Conservation (phyloP, 768 basidiomycete genomes). For the Trametes cingulata region DNA sequence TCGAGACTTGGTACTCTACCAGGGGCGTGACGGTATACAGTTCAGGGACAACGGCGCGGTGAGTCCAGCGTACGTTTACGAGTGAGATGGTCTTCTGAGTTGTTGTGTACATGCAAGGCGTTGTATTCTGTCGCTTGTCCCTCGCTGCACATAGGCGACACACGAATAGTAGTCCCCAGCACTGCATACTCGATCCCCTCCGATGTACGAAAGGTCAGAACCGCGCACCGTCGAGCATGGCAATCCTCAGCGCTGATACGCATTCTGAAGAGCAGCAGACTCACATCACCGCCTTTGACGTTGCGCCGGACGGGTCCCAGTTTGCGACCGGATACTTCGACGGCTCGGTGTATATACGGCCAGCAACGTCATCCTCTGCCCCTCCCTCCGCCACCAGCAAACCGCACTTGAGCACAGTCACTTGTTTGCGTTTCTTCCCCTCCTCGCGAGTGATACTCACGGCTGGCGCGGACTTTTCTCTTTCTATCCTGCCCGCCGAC, state of each 20-base stretch:
- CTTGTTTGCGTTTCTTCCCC: slow-evolving; percentile 64
- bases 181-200: slow-evolving; percentile 52
- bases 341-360: slow-evolving; percentile 55
- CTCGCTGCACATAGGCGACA: slow-evolving; percentile 47
- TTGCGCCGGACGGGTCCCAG: slow-evolving; percentile 58
- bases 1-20: slow-evolving; percentile 48
- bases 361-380: slow-evolving; percentile 30
- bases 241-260: not conserved
- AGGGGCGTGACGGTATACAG: slow-evolving; percentile 48
- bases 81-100: not conserved
- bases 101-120: slow-evolving; percentile 25
- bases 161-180: slow-evolving; percentile 49
- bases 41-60: slow-evolving; percentile 41
- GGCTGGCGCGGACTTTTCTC: slow-evolving; percentile 64
- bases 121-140: slow-evolving; percentile 49
- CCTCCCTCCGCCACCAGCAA: slow-evolving; percentile 34
- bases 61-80: slow-evolving; percentile 20
- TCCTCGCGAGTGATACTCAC: slow-evolving; percentile 73
- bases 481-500: slow-evolving; percentile 66
- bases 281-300: slow-evolving; percentile 63
- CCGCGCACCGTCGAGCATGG: not conserved
- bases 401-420: slow-evolving; percentile 55
- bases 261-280: slow-evolving; percentile 37
- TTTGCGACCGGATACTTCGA: slow-evolving; percentile 63
- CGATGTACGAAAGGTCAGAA: slow-evolving; percentile 35